A percentile compares a stretch with the other conserved stretches of the same genome.
Evolutionary conservation across 345 rosid genomes (phyloP).

Genomic region (Gossypium ekmanianum): DNA sequence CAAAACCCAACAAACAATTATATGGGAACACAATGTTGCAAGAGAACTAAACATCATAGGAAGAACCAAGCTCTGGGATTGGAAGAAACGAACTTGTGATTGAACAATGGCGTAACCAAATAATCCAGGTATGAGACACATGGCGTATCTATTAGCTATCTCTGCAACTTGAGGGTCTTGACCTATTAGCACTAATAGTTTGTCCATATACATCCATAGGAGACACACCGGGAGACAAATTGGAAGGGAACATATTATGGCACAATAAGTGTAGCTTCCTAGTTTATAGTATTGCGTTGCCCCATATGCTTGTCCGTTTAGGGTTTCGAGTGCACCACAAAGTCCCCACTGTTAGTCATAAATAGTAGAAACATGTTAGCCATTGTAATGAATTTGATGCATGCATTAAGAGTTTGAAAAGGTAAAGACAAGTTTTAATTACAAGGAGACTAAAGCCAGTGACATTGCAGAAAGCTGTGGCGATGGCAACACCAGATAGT

Average conservation of each 20-base stretch:
- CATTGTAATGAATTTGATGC: no score
- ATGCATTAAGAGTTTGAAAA: no score
- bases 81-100: slow-evolving; percentile 38
- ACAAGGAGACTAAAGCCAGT: slow-evolving; percentile 26
- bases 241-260: slow-evolving; percentile 35
- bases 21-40: slow-evolving; percentile 38
- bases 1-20: slow-evolving; percentile 42
- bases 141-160: slow-evolving; percentile 39
- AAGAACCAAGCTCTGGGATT: slow-evolving; percentile 37
- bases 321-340: slow-evolving; percentile 38
- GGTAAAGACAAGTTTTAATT: neutral
- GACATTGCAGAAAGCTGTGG: slow-evolving; percentile 24
- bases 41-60: slow-evolving; percentile 38
- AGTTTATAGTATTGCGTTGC: slow-evolving; percentile 46
- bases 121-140: slow-evolving; percentile 43
- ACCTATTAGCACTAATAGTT: slow-evolving; percentile 24
- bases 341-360: neutral
- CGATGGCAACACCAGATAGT: slow-evolving; percentile 18
- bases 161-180: slow-evolving; percentile 42
- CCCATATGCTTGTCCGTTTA: slow-evolving; percentile 68
- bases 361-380: neutral
- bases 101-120: slow-evolving; percentile 36
- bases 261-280: slow-evolving; percentile 36
- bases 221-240: slow-evolving; percentile 13
- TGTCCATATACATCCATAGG: slow-evolving; percentile 33